Percentiles rank a stretch among this genome's conserved stretches.
Conservation (phyloP, 768 basidiomycete genomes). For the Naganishia vaughanmartiniae region DNA sequence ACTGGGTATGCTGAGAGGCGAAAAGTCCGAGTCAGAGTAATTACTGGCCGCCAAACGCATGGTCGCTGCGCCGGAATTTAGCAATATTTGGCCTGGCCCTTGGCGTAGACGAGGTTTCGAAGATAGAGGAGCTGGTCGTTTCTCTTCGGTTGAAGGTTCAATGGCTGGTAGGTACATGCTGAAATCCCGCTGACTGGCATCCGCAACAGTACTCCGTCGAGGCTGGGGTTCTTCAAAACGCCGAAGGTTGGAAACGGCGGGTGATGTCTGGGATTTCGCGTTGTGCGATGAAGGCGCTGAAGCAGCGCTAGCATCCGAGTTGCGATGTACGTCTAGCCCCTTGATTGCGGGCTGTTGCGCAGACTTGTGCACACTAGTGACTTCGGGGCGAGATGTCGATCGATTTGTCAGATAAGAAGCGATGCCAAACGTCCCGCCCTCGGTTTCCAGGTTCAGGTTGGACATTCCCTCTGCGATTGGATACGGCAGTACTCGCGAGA, state of each 20-base stretch:
- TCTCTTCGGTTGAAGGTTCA: not conserved
- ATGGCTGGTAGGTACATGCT: conserved; percentile 1
- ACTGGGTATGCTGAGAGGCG: conserved; percentile 80
- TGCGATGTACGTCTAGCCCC: not conserved
- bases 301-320: not conserved
- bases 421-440: conserved; percentile 19
- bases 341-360: not conserved
- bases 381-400: not conserved
- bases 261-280: not conserved
- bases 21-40: conserved; percentile 58
- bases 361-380: not conserved
- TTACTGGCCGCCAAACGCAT: conserved; percentile 43
- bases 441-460: conserved; percentile 8
- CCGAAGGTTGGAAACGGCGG: not conserved
- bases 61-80: conserved; percentile 38
- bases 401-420: conserved; percentile 7
- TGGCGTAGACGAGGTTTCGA: not conserved
- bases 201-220: conserved; percentile 12
- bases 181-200: conserved; percentile 7
- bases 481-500: not conserved
- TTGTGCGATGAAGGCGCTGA: not conserved
- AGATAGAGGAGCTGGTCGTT: not conserved
- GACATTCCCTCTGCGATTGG: not conserved
- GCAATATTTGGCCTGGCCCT: conserved; percentile 25
- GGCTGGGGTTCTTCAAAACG: not conserved